Evolutionary conservation across 805 yeast species (phyloP), one percentile per base, ranked within the genome.

Genomic region (Metschnikowia arizonensis): DNA sequence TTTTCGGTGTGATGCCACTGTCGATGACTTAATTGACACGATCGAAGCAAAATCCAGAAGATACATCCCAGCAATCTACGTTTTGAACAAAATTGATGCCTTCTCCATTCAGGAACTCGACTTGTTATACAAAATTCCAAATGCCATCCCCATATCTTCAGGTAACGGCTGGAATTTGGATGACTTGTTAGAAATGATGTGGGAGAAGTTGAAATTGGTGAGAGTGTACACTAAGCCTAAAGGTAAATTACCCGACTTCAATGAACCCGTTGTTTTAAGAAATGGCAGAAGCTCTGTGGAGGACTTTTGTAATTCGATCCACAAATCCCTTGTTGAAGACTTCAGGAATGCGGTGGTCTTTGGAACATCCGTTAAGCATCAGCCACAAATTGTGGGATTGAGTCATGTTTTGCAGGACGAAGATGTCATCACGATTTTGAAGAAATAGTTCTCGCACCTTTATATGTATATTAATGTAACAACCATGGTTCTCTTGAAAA

Each of bases 141-240:
- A 93, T 68, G 97, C 98, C 6, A 95, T 93, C 42, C 99, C 99
- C 32, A 91, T 93, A 50, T 87, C 97, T 8, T 85, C 97, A 6
- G 98, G 95, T 51, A 78, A 85, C 62, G 96, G 95, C 54, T 93
- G 99, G 99, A 93, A 93, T 63, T 73, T 93, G 61, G 99, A 93
- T 66, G 98, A 91, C 67, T 76, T 93, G 55, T 73, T 93, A 56
- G 96, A 91, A 60, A 74, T 81, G 63, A 93, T 93, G 98, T 93
- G 99, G 99, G 87, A 83, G 45, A 79, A 84, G 62, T 77, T 93
- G 59, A 83, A 87, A 56, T 73, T 93, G 60, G 98, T 91, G 33
- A 82, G 99, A 62, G 97, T 93, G 17, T 93, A 91, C 69, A 93
- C 99, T 5, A 93, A 91, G 61, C 99, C 99, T 42, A 93, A 89